These are phyloP conservation scores for Penicillium sp. DNA, from an alignment of 2,329 filamentous ascomycete genomes.

Conservation along the genomic window DNA sequence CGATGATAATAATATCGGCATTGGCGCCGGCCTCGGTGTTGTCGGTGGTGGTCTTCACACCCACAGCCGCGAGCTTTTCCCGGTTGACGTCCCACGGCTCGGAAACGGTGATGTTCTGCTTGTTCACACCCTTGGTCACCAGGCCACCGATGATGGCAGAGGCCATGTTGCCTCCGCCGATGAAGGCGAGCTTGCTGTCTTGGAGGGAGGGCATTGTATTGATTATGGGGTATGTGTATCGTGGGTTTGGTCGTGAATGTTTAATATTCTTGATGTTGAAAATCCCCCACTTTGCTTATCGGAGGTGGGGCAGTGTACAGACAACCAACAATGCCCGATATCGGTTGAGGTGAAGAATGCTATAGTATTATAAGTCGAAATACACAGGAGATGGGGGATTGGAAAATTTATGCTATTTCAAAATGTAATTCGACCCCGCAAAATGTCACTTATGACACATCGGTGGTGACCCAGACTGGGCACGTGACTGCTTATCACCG, in stretches of 20 bases:
- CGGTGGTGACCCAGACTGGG: neutral
- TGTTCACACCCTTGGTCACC: slow-evolving; percentile 28
- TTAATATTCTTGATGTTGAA: neutral
- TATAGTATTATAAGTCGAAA: neutral
- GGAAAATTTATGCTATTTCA: neutral
- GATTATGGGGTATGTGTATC: neutral
- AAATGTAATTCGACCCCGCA: neutral
- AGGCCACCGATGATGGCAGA: slow-evolving; percentile 37
- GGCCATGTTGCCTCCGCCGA: slow-evolving; percentile 40
- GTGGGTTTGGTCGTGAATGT: neutral
- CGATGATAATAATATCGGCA: slow-evolving; percentile 34
- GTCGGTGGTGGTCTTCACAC: slow-evolving; percentile 32
- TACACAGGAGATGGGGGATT: neutral
- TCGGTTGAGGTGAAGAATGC: neutral
- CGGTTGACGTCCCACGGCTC: slow-evolving; percentile 39
- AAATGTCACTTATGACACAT: neutral
- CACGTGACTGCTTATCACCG: slow-evolving; percentile 9
- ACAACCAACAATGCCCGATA: neutral
- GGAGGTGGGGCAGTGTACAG: neutral
- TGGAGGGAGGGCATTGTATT: slow-evolving; percentile 30
- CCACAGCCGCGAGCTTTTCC: slow-evolving; percentile 31
- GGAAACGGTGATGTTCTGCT: slow-evolving; percentile 34
- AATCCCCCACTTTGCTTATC: slow-evolving; percentile 6
- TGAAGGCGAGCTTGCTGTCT: slow-evolving; percentile 36
- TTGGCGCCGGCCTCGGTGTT: slow-evolving; percentile 29